Conservation (phyloP, 441 rosid species). For the Macaranga tanarius region DNA sequence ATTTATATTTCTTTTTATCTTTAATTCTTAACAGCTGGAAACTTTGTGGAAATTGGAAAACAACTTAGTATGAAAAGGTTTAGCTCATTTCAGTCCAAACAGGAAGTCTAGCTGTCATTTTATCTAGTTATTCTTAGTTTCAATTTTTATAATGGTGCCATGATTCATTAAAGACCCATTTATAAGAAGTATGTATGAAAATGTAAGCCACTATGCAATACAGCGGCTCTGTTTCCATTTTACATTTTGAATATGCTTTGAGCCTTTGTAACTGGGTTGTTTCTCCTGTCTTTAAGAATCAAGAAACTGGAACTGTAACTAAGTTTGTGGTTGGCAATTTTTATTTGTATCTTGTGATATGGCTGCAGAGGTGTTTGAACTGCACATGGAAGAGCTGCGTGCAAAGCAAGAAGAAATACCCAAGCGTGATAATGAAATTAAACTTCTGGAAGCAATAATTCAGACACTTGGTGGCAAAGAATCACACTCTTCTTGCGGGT, state of each 20-base stretch:
- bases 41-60: no score
- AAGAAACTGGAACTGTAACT: not conserved
- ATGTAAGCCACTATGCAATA: not conserved
- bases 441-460: slow-evolving; percentile 90
- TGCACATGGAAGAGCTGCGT: slow-evolving; percentile 87
- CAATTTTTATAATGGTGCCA: no score
- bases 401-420: slow-evolving; percentile 82
- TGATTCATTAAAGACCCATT: no score
- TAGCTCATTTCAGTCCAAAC: no score
- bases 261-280: not conserved
- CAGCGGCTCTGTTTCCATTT: no score
- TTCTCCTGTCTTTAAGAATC: no score
- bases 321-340: not conserved
- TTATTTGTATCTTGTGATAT: not conserved
- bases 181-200: not conserved
- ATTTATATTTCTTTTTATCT: no score
- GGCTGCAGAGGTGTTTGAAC: slow-evolving; percentile 78
- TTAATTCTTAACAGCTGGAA: no score
- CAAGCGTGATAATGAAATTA: slow-evolving; percentile 77
- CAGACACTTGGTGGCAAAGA: slow-evolving; percentile 86
- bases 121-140: no score
- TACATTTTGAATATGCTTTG: not conserved
- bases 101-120: no score
- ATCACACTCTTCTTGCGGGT: slow-evolving; percentile 32
- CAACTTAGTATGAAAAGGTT: no score